phyloP scores from a whole-genome alignment of 2,329 filamentous ascomycete species.

The Chaetomium sp. region DNA sequence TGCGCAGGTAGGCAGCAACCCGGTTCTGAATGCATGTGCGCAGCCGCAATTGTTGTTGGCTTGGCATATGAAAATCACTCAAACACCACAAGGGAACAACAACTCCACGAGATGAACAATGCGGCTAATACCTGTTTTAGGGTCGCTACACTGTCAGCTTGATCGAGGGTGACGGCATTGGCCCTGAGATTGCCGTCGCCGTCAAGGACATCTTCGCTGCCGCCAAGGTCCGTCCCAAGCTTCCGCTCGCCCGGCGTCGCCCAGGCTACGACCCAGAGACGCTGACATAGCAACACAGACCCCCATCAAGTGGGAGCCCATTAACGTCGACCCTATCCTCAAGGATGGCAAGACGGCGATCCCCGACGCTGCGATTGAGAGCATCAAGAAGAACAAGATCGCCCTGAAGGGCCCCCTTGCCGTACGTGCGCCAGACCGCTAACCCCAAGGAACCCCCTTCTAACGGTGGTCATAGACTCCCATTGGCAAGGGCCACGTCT shows the following conservation, averaged over 20 bases:
- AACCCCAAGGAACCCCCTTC: slow-evolving; percentile 19
- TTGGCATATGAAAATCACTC: slow-evolving; percentile 33
- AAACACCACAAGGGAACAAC: slow-evolving; percentile 25
- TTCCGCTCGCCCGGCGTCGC: slow-evolving; percentile 38
- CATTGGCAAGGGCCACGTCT: slow-evolving; percentile 98
- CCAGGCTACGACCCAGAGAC: background rate
- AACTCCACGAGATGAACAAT: slow-evolving; percentile 21
- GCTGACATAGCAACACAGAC: slow-evolving; percentile 54
- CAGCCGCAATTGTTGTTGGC: slow-evolving; percentile 10
- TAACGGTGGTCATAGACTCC: slow-evolving; percentile 64
- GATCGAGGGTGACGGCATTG: slow-evolving; percentile 99
- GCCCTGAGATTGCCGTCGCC: slow-evolving; percentile 94
- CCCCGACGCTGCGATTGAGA: slow-evolving; percentile 87
- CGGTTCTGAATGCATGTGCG: slow-evolving; percentile 22
- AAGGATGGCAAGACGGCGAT: slow-evolving; percentile 97
- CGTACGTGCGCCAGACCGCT: slow-evolving; percentile 54
- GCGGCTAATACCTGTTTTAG: slow-evolving; percentile 50
- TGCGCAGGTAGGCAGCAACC: slow-evolving; percentile 68
- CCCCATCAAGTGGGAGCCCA: slow-evolving; percentile 94
- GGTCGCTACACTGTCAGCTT: slow-evolving; percentile 95
- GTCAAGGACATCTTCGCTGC: slow-evolving; percentile 99
- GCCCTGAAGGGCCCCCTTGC: slow-evolving; percentile 97
- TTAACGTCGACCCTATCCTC: slow-evolving; percentile 91
- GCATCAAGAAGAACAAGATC: slow-evolving; percentile 93
- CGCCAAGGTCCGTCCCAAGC: slow-evolving; percentile 69